A percentile compares a stretch with the other conserved stretches of the same genome.
Conservation (phyloP, 1,139 yeast genomes). For the Yamadazyma triangularis region DNA sequence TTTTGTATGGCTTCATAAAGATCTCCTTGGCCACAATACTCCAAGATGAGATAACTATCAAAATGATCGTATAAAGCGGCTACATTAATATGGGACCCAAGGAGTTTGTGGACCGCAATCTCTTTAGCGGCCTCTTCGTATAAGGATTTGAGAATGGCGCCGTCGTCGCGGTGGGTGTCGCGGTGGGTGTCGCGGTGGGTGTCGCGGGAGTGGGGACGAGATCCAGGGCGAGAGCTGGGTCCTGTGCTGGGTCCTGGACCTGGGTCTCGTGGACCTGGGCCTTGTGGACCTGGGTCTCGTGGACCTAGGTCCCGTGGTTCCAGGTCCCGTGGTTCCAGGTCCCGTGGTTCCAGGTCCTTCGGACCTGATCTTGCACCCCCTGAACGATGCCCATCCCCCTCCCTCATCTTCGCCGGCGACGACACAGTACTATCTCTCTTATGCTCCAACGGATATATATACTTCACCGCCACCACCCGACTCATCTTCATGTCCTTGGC, state of each 20-base stretch:
- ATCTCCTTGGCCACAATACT: slow-evolving; percentile 89
- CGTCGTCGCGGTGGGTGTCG: too few relatives aligned
- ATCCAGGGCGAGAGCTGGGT: too few relatives aligned
- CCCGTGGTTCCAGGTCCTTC: too few relatives aligned
- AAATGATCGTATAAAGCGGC: slow-evolving; percentile 70
- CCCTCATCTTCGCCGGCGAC: slow-evolving; percentile 32
- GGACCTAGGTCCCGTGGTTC: slow-evolving; percentile 1
- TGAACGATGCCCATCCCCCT: slow-evolving; percentile 9
- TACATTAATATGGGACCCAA: slow-evolving; percentile 64
- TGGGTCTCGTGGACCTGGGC: too few relatives aligned
- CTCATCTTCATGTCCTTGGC: slow-evolving; percentile 62
- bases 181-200: too few relatives aligned
- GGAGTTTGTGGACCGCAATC: slow-evolving; percentile 64
- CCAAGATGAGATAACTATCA: slow-evolving; percentile 76
- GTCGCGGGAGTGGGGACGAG: too few relatives aligned
- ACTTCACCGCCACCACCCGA: slow-evolving; percentile 76
- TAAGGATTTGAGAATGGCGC: slow-evolving; percentile 27
- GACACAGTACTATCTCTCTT: slow-evolving; percentile 30
- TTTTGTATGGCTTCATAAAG: slow-evolving; percentile 87
- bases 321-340: too few relatives aligned
- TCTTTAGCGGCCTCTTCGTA: slow-evolving; percentile 75
- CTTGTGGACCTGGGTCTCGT: too few relatives aligned
- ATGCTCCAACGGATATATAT: slow-evolving; percentile 53
- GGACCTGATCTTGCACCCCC: slow-evolving; percentile 9
- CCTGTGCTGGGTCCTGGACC: too few relatives aligned